phyloP scores from a whole-genome alignment of 495 filamentous ascomycete genomes.

The Astrothelium subdiscretum region DNA sequence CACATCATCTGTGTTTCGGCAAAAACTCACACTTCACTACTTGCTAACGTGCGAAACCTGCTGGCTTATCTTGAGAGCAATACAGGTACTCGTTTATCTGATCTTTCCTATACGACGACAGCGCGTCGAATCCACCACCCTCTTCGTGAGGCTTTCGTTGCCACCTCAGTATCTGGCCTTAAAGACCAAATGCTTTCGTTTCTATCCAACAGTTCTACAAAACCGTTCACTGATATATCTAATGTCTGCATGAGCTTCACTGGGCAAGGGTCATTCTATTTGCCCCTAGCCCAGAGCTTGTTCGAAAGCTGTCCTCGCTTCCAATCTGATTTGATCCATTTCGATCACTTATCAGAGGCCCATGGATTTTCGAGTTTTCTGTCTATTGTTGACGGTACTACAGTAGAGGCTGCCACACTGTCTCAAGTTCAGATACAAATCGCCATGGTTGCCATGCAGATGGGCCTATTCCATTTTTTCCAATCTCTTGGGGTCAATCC shows the following conservation, averaged over 20 bases:
- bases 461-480: slow-evolving; percentile 28
- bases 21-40: slow-evolving; percentile 29
- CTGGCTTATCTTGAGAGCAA: slow-evolving; percentile 38
- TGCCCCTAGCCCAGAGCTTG: neutral
- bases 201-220: slow-evolving; percentile 10
- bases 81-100: slow-evolving; percentile 32
- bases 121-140: slow-evolving; percentile 70
- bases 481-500: slow-evolving; percentile 25
- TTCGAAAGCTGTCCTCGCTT: slow-evolving; percentile 5
- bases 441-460: slow-evolving; percentile 23
- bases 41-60: slow-evolving; percentile 20
- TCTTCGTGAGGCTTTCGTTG: no score
- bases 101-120: slow-evolving; percentile 70
- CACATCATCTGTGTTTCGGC: slow-evolving; percentile 49
- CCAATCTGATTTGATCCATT: neutral
- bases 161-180: slow-evolving; percentile 47
- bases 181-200: slow-evolving; percentile 15
- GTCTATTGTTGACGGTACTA: neutral
- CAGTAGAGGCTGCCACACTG: neutral
- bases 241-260: slow-evolving; percentile 14
- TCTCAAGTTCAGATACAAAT: slow-evolving; percentile 15
- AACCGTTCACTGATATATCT: no score
- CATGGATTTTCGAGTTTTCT: slow-evolving; percentile 11
- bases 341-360: neutral
- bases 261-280: slow-evolving; percentile 11